These are phyloP conservation scores for Ophiostoma populinum DNA, from an alignment of 2,329 filamentous ascomycete genomes.

Conservation along the genomic window DNA sequence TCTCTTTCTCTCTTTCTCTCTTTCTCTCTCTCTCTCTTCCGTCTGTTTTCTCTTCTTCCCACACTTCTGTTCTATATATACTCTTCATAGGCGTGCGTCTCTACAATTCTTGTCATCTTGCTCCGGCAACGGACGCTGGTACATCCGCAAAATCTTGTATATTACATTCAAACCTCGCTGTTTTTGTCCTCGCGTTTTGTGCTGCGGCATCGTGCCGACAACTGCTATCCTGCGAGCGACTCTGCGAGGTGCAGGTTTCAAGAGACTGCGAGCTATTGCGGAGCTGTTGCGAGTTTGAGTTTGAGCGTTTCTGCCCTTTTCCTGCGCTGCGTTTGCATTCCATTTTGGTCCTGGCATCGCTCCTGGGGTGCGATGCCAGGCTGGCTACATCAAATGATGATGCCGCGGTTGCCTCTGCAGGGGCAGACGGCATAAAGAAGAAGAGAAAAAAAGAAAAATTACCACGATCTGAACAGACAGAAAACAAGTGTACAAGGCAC, in stretches of 20 bases:
- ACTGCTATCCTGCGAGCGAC: too few relatives aligned
- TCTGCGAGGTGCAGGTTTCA: too few relatives aligned
- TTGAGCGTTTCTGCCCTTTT: background rate
- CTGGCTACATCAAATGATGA: too few relatives aligned
- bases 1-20: background rate
- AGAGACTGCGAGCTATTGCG: too few relatives aligned
- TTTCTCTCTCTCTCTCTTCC: conserved; percentile 4
- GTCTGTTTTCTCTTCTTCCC: background rate
- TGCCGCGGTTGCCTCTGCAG: too few relatives aligned
- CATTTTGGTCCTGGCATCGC: background rate
- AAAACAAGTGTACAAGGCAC: background rate
- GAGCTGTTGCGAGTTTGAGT: too few relatives aligned
- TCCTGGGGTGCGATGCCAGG: too few relatives aligned
- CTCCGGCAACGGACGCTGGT: conserved; percentile 10
- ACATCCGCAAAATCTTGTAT: conserved; percentile 10
- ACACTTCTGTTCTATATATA: conserved; percentile 10
- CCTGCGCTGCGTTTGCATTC: background rate
- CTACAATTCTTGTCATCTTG: conserved; percentile 5
- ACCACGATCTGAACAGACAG: background rate
- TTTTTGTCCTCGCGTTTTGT: background rate
- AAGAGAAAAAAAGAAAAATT: conserved; percentile 1
- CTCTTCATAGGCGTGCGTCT: conserved; percentile 12
- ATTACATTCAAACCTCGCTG: conserved; percentile 5
- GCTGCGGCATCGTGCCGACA: too few relatives aligned
- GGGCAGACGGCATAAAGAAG: background rate